Evolutionary conservation across 2,329 filamentous ascomycete species (phyloP).

Genomic region (Aspergillus versicolor): DNA sequence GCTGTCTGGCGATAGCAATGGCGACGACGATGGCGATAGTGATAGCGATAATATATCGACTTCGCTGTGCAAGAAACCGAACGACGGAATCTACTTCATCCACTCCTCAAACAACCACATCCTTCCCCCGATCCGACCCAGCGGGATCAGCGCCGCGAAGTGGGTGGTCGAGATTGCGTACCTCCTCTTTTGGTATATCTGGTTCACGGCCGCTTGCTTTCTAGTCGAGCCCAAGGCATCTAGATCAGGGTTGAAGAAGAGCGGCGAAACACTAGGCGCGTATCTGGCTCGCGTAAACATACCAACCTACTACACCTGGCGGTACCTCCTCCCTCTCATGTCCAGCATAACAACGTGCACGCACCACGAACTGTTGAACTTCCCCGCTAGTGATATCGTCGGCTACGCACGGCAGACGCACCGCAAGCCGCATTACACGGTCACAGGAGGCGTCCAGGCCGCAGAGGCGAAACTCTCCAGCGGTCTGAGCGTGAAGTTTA

Average conservation of each 20-base stretch:
- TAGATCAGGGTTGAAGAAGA: not conserved
- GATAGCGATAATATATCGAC: too few relatives aligned
- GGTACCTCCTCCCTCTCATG: constrained; percentile 15
- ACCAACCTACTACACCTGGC: constrained; percentile 8
- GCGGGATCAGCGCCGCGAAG: not conserved
- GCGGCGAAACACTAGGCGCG: constrained; percentile 8
- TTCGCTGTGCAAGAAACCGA: not conserved
- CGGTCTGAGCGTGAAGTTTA: constrained; percentile 13
- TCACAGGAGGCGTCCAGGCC: constrained; percentile 19
- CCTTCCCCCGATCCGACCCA: constrained; percentile 12
- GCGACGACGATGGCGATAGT: not conserved
- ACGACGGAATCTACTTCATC: constrained; percentile 2
- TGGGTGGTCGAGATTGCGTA: constrained; percentile 11
- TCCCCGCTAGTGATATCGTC: constrained; percentile 22
- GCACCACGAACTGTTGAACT: constrained; percentile 21
- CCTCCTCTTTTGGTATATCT: constrained; percentile 15
- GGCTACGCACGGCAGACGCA: constrained; percentile 22
- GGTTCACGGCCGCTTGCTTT: constrained; percentile 17
- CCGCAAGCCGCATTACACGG: constrained; percentile 21
- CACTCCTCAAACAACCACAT: constrained; percentile 17
- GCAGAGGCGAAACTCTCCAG: constrained; percentile 18
- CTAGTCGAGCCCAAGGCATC: constrained; percentile 4
- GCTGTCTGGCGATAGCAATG: constrained; percentile 4
- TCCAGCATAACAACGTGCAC: constrained; percentile 24
- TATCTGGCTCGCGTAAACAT: constrained; percentile 11